Base-by-base conservation (phyloP, 1,284 basidiomycete genomes). In the Sphagnurus paluster region DNA sequence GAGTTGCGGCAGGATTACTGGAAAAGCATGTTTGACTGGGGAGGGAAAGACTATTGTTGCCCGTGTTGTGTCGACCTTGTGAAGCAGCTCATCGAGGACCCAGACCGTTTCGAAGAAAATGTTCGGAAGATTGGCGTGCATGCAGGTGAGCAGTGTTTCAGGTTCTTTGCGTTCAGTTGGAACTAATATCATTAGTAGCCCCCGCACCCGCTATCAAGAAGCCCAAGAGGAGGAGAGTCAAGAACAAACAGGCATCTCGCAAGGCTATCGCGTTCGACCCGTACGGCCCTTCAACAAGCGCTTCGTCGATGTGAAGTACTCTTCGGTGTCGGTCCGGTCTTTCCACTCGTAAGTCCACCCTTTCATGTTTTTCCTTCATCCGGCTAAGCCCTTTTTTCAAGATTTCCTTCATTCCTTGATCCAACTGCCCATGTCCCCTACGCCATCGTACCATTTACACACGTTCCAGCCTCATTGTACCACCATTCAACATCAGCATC, bases 61-160 rank as follows among this genome's bases (percentile, higher is more conserved):
- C 52, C 54, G n/a, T 56, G 49, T 16, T 56, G 54, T 17, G 49
- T 44, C 10, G 39, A 48, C 14, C 42, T 52, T 11, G 49, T 56
- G 26, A 33, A 49, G 17, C 44, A 50, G 33, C 46, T 49, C 16
- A 46, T 53, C 2, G 44, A 47, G 2, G 45, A 55, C 34, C 44
- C 47, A 17, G 41, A 47, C 20, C 13, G 39, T 17, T 44, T 48
- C 10, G 50, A 48, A 20, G 45, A 49, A 20, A 14, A 34, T 9
- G 17, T 53, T 10, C 3, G 29, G 11, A 36, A 23, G 25, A 14
- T 43, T 21, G 30, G 42, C 8, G 45, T 41, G 9, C 14, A 33
- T 8, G 14, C 41, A 32, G 14, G 50, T 52, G 32, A 7, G 41
- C 14, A n/a, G n/a, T n/a, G n/a, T n/a, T 40, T 23, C 35, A 13